Base-by-base conservation (phyloP, 768 basidiomycete species). In the Infundibulicybe gibba region DNA sequence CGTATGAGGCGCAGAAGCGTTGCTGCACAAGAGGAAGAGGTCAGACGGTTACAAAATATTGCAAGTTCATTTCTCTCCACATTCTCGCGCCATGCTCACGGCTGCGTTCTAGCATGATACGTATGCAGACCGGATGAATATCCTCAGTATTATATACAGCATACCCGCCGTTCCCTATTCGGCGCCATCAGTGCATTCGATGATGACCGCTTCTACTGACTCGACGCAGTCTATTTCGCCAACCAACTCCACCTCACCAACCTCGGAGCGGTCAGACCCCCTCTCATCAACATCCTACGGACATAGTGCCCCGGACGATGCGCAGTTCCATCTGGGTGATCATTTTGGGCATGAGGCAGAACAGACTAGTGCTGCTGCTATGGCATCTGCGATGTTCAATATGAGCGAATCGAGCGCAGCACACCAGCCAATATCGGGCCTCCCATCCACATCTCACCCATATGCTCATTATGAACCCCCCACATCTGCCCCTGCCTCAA, bases 71-170 rank as follows among this genome's bases (percentile, higher is more conserved):
- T 35, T 33, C 25, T 41, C 49, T 30, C 35, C 6, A 10, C 10
- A 38, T 8, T 25, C 8, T 25, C 8, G 8, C 25, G 4, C 25
- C 25, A 25, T 4, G 25, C 25, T 25, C 25, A 25, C 8, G 25
- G 25, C 25, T 25, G 25, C 25, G 8, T 38, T 34, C 43, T 62
- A 94, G 92, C 93, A 94, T 61, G 93, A 95, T 65, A 94, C 93
- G 8, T 95, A 95, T 64, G 90, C 89, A 49, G 90, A 95, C 65
- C 81, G 93, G 43, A 92, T 95, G 87, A 87, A 89, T 59, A 93
- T 94, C 59, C 77, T 95, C 46, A 89, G 87, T 56, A 76, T 90
- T 53, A 91, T 92, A 52, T 93, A 93, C 71, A 86, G 82, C 63
- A 90, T 93, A 63, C 87, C 87, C 19, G 77, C 86, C 38, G 77